Evolutionary conservation across 78 protist species (phyloP), one percentile per base, ranked within the genome.

Genomic region (Emiliania huxleyi): DNA sequence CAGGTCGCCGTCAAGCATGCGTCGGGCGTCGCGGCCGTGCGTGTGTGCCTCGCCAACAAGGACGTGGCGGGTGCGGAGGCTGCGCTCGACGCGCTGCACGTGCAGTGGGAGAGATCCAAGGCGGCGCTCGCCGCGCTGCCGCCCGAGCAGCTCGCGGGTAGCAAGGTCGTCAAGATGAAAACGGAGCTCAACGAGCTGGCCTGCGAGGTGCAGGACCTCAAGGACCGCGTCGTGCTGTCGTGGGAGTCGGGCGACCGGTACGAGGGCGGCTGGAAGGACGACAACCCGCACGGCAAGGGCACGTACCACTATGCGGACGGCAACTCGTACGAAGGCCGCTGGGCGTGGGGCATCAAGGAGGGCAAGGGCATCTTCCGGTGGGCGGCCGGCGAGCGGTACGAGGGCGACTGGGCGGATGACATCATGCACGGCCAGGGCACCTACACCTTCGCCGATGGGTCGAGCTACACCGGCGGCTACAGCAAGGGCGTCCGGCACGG

Each of bases 301-400:
- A 62, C 75, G 5, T 62, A 62, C 75, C 2, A 3, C 37, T 62
- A 23, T 21, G 75, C 75, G 29, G 75, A 62, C 33, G 75, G 75
- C 75, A 62, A 62, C 75, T 23, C 23, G 23, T 62, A 62, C 33
- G 11, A 8, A 18, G 75, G 97, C 29, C 94, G 93, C 22, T 96
- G 94, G 94, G 81, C 71, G 15, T 89, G 92, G 22, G 97, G 94
- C 46, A 43, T 35, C 22, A 87, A 88, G 43, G 33, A 91, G 6
- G 95, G 95, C 1, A 2, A 29, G 23, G 97, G 97, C 2, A 90
- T 21, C 35, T 92, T 93, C 75, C 1, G 8, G 44, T 84, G 83
- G 75, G 96, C 92, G 38, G 69, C 79, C 81, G 96, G 97, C 37
- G 87, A 79, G 69, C 8, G 11, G 52, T 90, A 87, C 46, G 87